These are phyloP conservation scores for Pythium scleroteichum DNA, from an alignment of 352 stramenopile genomes.

Conservation along the genomic window DNA sequence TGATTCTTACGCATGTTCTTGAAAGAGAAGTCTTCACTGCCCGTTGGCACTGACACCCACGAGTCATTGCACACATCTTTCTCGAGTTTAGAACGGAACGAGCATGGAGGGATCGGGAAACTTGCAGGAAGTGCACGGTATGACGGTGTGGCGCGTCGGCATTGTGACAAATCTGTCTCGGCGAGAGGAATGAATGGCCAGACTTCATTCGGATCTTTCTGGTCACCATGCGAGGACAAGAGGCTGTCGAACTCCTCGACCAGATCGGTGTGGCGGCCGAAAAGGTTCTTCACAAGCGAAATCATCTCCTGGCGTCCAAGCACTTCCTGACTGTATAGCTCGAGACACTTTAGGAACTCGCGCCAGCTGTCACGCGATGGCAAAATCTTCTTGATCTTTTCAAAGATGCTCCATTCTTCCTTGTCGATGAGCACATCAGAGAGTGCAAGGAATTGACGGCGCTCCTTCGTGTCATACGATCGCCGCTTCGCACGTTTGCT, in stretches of 20 bases:
- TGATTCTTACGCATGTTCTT: constrained; percentile 99
- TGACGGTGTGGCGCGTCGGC: constrained; percentile 91
- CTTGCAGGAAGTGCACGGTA: constrained; percentile 97
- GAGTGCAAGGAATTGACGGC: constrained; percentile 68
- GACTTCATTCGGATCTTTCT: constrained; percentile 86
- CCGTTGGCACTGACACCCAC: constrained; percentile 98
- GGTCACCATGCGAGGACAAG: constrained; percentile 70
- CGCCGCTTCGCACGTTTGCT: constrained; percentile 72
- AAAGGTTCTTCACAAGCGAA: constrained; percentile 86
- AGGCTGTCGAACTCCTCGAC: constrained; percentile 82
- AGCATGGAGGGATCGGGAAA: constrained; percentile 97
- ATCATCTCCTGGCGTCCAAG: constrained; percentile 90
- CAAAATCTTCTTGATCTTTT: constrained; percentile 93
- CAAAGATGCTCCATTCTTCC: constrained; percentile 92
- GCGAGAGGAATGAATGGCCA: constrained; percentile 91
- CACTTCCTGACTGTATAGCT: constrained; percentile 98
- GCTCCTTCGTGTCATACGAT: constrained; percentile 73
- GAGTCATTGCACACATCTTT: constrained; percentile 93
- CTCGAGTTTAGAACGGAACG: constrained; percentile 92
- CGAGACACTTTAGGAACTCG: constrained; percentile 98
- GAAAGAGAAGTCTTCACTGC: constrained; percentile 98
- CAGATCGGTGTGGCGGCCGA: constrained; percentile 83
- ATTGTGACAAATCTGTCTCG: constrained; percentile 91
- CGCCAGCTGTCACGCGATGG: constrained; percentile 93
- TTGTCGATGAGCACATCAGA: constrained; percentile 83